phyloP scores from a whole-genome alignment of 2,329 filamentous ascomycete genomes.

The Fusarium drepaniforme region DNA sequence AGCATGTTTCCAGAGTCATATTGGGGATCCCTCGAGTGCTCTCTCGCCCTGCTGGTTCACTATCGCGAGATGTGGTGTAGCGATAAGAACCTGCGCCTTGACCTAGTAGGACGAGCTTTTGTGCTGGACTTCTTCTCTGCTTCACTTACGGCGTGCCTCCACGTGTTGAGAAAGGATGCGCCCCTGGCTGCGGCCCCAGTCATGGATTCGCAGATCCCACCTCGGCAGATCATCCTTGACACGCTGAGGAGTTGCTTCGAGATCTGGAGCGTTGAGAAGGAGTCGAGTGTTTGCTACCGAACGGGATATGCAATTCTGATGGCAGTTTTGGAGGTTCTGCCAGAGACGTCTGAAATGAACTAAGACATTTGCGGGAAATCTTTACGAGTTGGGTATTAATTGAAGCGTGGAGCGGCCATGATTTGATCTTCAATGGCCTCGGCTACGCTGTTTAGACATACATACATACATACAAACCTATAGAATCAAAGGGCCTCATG shows the following conservation, averaged over 20 bases:
- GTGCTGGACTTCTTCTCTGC: conserved; percentile 53
- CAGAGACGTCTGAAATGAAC: conserved; percentile 13
- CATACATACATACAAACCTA: not conserved
- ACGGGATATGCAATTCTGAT: conserved; percentile 49
- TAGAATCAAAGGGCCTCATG: not conserved
- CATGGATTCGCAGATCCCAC: conserved; percentile 47
- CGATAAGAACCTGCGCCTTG: conserved; percentile 41
- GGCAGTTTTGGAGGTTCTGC: conserved; percentile 45
- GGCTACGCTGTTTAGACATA: not conserved
- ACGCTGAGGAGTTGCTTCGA: conserved; percentile 49
- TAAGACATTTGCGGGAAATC: not conserved
- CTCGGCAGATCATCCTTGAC: conserved; percentile 51
- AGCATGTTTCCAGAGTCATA: conserved; percentile 50
- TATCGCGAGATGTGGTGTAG: conserved; percentile 51
- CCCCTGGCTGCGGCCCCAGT: conserved; percentile 45
- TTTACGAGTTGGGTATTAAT: not conserved
- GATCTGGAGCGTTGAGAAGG: conserved; percentile 51
- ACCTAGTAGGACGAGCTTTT: conserved; percentile 50
- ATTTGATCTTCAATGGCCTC: not conserved
- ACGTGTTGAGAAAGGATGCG: conserved; percentile 51
- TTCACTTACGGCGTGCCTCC: conserved; percentile 49
- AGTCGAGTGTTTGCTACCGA: conserved; percentile 51
- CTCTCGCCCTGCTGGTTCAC: conserved; percentile 50
- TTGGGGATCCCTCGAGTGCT: conserved; percentile 53
- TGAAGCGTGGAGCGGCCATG: not conserved